These are phyloP conservation scores for Solanum raphanifolium DNA, from an alignment of 257 asterid genomes.

Conservation along the genomic window DNA sequence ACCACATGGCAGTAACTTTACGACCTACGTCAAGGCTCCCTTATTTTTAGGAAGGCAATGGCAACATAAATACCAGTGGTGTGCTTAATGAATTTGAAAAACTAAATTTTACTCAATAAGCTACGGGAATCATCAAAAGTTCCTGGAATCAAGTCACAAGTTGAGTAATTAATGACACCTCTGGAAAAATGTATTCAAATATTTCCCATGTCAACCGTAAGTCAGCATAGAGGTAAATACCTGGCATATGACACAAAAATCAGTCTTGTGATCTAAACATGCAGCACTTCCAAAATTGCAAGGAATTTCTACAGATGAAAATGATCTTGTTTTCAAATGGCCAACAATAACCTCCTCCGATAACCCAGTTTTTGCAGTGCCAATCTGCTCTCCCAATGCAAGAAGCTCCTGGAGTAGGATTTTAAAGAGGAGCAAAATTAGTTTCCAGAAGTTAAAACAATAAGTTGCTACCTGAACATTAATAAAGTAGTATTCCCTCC, in stretches of 20 bases:
- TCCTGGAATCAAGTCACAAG: not conserved
- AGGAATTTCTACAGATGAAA: slow-evolving; percentile 21
- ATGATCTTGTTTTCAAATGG: slow-evolving; percentile 45
- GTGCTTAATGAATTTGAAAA: not conserved
- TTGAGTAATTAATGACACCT: not conserved
- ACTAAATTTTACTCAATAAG: not conserved
- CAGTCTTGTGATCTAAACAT: slow-evolving; percentile 25
- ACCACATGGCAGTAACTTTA: not conserved
- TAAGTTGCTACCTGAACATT: not conserved
- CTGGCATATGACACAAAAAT: slow-evolving; percentile 81
- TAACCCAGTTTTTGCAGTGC: slow-evolving; percentile 71
- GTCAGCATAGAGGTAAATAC: slow-evolving; percentile 18
- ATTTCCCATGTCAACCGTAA: not conserved
- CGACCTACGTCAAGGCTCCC: not conserved
- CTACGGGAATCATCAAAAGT: not conserved
- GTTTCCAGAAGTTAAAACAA: not conserved
- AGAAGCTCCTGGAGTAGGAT: slow-evolving; percentile 66
- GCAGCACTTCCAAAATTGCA: slow-evolving; percentile 27
- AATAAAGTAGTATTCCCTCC: not conserved
- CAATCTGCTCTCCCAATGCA: slow-evolving; percentile 83
- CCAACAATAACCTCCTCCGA: slow-evolving; percentile 35
- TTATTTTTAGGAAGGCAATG: not conserved
- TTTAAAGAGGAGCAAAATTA: not conserved
- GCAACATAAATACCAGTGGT: not conserved
- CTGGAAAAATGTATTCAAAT: not conserved